Conservation (phyloP, 2,329 filamentous ascomycete species). For the Colletotrichum orbiculare region DNA sequence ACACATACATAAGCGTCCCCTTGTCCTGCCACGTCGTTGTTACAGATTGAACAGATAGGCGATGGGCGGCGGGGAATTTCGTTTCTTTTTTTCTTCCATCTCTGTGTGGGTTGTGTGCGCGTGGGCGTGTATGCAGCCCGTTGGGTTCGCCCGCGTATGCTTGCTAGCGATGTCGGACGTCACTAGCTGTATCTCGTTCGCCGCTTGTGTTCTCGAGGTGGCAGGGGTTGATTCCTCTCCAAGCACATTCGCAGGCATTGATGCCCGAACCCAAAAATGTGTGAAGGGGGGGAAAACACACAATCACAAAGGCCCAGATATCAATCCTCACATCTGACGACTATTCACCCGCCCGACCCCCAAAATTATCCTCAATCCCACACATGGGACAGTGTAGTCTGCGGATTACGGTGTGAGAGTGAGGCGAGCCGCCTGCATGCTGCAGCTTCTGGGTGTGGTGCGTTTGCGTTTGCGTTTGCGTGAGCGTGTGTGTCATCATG, state of each 20-base stretch:
- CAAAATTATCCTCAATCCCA: neutral
- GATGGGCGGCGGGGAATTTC: slow-evolving; percentile 15
- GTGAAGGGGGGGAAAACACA: no score
- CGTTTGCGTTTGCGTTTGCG: neutral
- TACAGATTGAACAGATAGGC: slow-evolving; percentile 35
- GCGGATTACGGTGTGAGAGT: slow-evolving; percentile 11
- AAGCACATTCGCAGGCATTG: no score
- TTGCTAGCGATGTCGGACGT: slow-evolving; percentile 32
- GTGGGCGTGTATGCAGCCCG: slow-evolving; percentile 23
- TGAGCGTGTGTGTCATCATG: neutral
- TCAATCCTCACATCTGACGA: no score
- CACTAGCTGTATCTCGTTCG: slow-evolving; percentile 30
- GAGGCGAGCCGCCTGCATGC: slow-evolving; percentile 26
- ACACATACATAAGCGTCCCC: slow-evolving; percentile 15
- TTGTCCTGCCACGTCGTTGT: slow-evolving; percentile 29
- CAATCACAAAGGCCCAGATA: no score
- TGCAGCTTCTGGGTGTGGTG: neutral
- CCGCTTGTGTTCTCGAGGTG: neutral
- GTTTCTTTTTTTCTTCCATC: neutral
- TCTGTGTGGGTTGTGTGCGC: neutral
- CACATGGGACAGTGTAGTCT: no score
- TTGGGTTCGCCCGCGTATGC: slow-evolving; percentile 13
- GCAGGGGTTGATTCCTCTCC: no score
- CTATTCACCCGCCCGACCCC: no score
- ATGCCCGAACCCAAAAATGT: no score